Evolutionary conservation across 495 filamentous ascomycete species (phyloP).

Genomic region (Daldinia childiae): DNA sequence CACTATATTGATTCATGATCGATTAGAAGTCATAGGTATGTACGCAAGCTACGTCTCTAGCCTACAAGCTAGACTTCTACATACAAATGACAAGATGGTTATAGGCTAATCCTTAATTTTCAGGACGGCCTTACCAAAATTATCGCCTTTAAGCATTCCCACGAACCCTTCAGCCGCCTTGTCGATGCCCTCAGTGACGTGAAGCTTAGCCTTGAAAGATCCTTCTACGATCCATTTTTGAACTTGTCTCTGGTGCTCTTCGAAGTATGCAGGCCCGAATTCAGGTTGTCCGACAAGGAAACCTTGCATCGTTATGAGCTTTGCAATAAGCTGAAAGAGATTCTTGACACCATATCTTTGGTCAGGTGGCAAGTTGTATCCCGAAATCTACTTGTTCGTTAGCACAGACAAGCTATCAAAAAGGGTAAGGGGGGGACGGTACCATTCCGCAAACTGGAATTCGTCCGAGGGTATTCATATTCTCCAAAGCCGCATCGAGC

Average conservation of each 20-base stretch:
- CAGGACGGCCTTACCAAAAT: conserved; percentile 90
- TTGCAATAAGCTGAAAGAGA: conserved; percentile 60
- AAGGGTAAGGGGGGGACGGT: conserved; percentile 10
- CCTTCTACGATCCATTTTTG: conserved; percentile 87
- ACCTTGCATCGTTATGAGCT: conserved; percentile 67
- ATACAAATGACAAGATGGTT: neutral
- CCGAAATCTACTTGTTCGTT: conserved; percentile 63
- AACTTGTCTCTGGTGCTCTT: conserved; percentile 84
- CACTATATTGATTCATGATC: neutral
- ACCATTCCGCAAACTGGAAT: conserved; percentile 68
- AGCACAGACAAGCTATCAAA: neutral
- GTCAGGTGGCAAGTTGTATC: conserved; percentile 73
- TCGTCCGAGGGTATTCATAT: conserved; percentile 75
- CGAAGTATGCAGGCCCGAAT: conserved; percentile 74
- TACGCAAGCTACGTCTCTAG: neutral
- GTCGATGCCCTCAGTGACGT: conserved; percentile 82
- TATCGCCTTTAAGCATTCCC: conserved; percentile 88
- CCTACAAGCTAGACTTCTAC: neutral
- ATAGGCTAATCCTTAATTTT: conserved; percentile 63
- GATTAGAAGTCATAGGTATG: too few relatives aligned
- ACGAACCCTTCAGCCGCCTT: conserved; percentile 81
- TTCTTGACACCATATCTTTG: conserved; percentile 77
- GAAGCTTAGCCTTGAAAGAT: conserved; percentile 75
- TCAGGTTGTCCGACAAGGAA: conserved; percentile 74
- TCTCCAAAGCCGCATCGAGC: conserved; percentile 76